Percentiles rank a stretch among this genome's conserved stretches.
Evolutionary conservation across 2,329 filamentous ascomycete species (phyloP).

Genomic region (Beauveria varroae): DNA sequence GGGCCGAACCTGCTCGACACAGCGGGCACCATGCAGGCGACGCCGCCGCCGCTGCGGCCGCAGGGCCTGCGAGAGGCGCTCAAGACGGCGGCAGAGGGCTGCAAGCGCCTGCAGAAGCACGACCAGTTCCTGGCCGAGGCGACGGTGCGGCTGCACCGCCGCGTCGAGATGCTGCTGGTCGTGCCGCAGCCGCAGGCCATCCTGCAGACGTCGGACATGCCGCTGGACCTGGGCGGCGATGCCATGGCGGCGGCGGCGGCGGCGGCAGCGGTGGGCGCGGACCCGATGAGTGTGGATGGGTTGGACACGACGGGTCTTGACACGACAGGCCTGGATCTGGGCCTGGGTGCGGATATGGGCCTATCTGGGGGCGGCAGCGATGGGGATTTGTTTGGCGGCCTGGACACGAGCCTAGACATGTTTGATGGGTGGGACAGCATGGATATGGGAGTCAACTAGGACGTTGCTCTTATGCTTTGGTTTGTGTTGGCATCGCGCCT

Average conservation of each 20-base stretch:
- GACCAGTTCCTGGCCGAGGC: conserved; percentile 53
- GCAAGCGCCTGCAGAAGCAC: conserved; percentile 46
- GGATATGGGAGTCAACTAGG: conserved; percentile 19
- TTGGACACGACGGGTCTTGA: conserved; percentile 18
- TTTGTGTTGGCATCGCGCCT: background rate
- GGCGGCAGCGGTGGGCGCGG: conserved; percentile 21
- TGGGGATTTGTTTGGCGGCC: conserved; percentile 30
- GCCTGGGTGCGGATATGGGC: conserved; percentile 21
- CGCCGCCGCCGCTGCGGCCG: conserved; percentile 33
- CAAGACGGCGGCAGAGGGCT: conserved; percentile 49
- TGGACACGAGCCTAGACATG: conserved; percentile 36
- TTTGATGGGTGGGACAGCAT: conserved; percentile 34
- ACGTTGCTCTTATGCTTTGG: background rate
- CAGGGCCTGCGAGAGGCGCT: conserved; percentile 55
- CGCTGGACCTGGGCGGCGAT: conserved; percentile 32
- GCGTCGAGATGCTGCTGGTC: conserved; percentile 58
- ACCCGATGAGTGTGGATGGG: conserved; percentile 36
- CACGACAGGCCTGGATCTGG: conserved; percentile 27
- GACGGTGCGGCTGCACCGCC: conserved; percentile 53
- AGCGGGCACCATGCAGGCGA: conserved; percentile 25
- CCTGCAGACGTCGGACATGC: conserved; percentile 34
- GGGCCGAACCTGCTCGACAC: conserved; percentile 24
- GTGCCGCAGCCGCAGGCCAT: conserved; percentile 32
- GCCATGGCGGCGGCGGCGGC: conserved; percentile 14
- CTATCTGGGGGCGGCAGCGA: conserved; percentile 28